Evolutionary conservation across 176 grass and related monocot genomes (phyloP).

Genomic region (Zea mays): Zm-B73-REFERENCE-NAM-5.0 NC_050097.1:222741501-222742000

Average conservation of each 20-base stretch:
- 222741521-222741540: slow-evolving; percentile 24
- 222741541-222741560: slow-evolving; percentile 18
- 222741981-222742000: slow-evolving; percentile 11
- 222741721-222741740: neutral
- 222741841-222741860: slow-evolving; percentile 4
- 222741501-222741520: neutral
- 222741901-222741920: neutral
- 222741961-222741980: neutral
- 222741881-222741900: neutral
- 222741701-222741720: neutral
- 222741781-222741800: neutral
- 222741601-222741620: neutral
- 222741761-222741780: neutral
- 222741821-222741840: neutral
- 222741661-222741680: neutral
- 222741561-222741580: too few species aligned
- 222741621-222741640: neutral
- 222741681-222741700: neutral
- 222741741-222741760: neutral
- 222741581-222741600: neutral
- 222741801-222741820: neutral
- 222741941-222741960: neutral
- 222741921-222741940: neutral
- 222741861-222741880: neutral
- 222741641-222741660: neutral